phyloP scores from a whole-genome alignment of 164 flowering plant genomes.

The Chimonanthus praecox region DNA sequence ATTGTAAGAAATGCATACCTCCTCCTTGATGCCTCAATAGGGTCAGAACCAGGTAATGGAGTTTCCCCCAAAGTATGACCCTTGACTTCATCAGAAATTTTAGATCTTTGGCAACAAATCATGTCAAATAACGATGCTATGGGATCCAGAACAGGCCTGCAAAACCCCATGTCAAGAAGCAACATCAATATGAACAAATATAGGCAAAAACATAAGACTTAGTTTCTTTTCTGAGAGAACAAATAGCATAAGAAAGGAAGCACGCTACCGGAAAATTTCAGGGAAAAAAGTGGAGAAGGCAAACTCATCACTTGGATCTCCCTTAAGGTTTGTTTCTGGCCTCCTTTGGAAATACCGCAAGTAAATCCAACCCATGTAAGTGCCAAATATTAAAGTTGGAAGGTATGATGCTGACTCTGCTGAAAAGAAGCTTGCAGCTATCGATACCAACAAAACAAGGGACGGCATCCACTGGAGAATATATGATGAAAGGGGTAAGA shows the following conservation, averaged over 20 bases:
- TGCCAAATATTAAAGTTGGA: constrained; percentile 76
- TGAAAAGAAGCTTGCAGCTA: constrained; percentile 55
- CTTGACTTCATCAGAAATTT: constrained; percentile 36
- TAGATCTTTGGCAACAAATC: constrained; percentile 72
- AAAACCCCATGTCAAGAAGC: constrained; percentile 13
- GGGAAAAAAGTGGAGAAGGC: constrained; percentile 93
- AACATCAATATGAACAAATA: constrained; percentile 4
- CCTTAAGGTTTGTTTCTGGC: constrained; percentile 71
- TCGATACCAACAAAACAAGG: constrained; percentile 45
- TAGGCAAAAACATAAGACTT: background rate
- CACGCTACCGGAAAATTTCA: constrained; percentile 59
- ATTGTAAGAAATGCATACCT: constrained; percentile 37
- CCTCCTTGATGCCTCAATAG: constrained; percentile 91
- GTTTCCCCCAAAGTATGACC: constrained; percentile 55
- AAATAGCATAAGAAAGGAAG: background rate
- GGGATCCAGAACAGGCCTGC: constrained; percentile 90
- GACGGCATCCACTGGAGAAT: constrained; percentile 86
- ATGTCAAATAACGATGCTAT: constrained; percentile 67
- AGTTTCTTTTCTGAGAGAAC: background rate
- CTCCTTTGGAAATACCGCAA: constrained; percentile 78
- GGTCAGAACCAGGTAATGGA: constrained; percentile 85
- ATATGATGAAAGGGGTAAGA: background rate
- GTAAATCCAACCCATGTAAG: constrained; percentile 89
- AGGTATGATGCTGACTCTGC: constrained; percentile 61
- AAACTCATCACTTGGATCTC: constrained; percentile 97